Percentiles rank a stretch among this genome's conserved stretches.
Evolutionary conservation across 768 basidiomycete species (phyloP).

Genomic region (Pulveroboletus sp.): DNA sequence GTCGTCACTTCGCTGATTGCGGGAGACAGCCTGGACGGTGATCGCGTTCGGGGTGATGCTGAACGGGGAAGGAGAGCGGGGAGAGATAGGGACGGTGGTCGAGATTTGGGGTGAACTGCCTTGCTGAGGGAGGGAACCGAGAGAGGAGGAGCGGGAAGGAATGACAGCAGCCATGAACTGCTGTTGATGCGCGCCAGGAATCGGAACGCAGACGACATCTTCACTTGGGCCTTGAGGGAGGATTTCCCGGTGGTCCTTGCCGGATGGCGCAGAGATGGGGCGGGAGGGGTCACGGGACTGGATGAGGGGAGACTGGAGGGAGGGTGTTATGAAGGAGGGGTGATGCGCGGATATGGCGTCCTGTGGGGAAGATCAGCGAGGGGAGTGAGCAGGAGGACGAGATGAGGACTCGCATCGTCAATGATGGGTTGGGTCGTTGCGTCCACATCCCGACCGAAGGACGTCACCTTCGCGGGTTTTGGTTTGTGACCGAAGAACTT

Average conservation of each 20-base stretch:
- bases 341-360: conserved; percentile 26
- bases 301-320: neutral
- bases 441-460: conserved; percentile 21
- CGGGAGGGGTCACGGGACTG: conserved; percentile 17
- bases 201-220: conserved; percentile 18
- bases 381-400: too few species aligned
- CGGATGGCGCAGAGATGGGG: conserved; percentile 27
- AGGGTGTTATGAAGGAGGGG: conserved; percentile 1
- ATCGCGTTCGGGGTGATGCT: conserved; percentile 29
- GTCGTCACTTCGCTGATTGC: conserved; percentile 17
- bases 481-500: conserved; percentile 53
- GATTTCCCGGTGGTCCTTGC: conserved; percentile 48
- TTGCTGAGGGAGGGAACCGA: conserved; percentile 41
- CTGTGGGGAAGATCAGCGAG: conserved; percentile 4
- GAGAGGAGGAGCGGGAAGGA: conserved; percentile 49
- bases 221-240: conserved; percentile 28
- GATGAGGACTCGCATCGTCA: conserved; percentile 24
- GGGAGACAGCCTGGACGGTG: conserved; percentile 13
- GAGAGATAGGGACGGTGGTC: conserved; percentile 16
- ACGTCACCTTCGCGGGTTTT: conserved; percentile 33
- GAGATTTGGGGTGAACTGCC: conserved; percentile 37
- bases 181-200: conserved; percentile 23
- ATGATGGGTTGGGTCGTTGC: conserved; percentile 19
- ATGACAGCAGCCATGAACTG: conserved; percentile 27
- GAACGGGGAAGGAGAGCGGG: conserved; percentile 46